phyloP scores from a whole-genome alignment of 208 protist genomes.

The Polymyxa betae region DNA sequence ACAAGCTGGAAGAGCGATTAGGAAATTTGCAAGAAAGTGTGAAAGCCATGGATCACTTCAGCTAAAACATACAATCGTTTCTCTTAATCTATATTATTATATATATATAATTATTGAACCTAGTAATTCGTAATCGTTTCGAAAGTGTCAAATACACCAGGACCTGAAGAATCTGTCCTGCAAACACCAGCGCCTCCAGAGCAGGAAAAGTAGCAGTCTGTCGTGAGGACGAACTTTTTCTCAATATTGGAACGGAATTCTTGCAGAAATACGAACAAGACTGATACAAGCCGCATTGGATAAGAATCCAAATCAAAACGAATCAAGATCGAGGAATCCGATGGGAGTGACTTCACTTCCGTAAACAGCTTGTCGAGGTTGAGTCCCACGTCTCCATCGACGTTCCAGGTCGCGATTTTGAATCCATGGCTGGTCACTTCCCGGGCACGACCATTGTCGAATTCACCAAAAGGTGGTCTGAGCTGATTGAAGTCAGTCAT shows the following conservation, averaged over 20 bases:
- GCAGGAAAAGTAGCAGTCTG: not conserved
- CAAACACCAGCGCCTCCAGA: not conserved
- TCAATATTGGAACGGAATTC: not conserved
- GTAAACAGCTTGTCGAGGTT: not conserved
- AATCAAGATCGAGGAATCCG: not conserved
- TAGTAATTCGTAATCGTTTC: not conserved
- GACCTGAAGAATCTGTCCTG: not conserved
- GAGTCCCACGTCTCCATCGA: not conserved
- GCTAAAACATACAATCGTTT: not conserved
- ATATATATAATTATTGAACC: not conserved
- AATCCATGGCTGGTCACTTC: not conserved
- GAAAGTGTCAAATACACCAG: not conserved
- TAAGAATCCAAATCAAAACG: not conserved
- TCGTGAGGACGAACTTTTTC: too few species aligned
- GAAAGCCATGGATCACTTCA: not conserved
- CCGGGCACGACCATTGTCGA: not conserved
- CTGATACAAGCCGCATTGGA: not conserved
- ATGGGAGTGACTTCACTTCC: not conserved
- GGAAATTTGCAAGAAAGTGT: not conserved
- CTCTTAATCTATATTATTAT: not conserved
- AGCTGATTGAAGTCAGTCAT: not conserved
- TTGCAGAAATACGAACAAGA: not conserved
- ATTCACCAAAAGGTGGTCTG: not conserved
- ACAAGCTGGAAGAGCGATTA: not conserved
- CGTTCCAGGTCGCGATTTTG: not conserved